Base-by-base conservation (phyloP, 2,329 filamentous ascomycete species). In the Thelonectria blattea region DNA sequence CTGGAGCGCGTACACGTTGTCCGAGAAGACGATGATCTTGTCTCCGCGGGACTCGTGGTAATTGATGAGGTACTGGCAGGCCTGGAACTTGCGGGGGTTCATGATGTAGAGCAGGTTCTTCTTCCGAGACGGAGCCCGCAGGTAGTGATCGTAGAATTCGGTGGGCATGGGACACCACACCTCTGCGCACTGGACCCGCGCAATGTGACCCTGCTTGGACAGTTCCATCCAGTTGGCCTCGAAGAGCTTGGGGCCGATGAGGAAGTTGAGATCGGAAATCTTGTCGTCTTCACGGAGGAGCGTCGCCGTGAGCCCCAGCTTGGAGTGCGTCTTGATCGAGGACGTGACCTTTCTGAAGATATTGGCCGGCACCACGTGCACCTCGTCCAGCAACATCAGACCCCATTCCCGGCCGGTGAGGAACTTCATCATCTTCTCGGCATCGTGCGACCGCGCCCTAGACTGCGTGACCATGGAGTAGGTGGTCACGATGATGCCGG, bases 201-300 rank as follows among this genome's bases (percentile, higher is more conserved):
- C 95, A 74, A 99, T 99, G 73, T 97, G 93, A 1, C 95, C 95
- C 77, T 97, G 93, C 71, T 97, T 92, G 1, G 94, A 95, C 42
- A 99, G 85, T 75, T 99, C 95, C 88, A 98, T 97, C 95, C 95
- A 99, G 75, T 99, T 99, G 27, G 95, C 95, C 77, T 99, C 95
- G 73, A 97, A 99, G 0, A 99, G 82, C 76, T 99, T 99, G 0
- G 95, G 95, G 0, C 95, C 95, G 71, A 99, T 98, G 60, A 99
- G 80, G 73, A 98, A 99, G 75, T 99, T 99, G 47, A 99, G 79
- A 81, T 98, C 93, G 24, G 91, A 92, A 73, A 99, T 99, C 80
- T 98, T 98, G 81, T 99, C 94, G 72, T 99, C 95, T 78, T 99
- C 95, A 80, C 95, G 87, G 15, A 99, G 86, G 11, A 99, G 81